Conservation (phyloP, 176 grass and related monocot genomes). For the Typha latifolia region DNA sequence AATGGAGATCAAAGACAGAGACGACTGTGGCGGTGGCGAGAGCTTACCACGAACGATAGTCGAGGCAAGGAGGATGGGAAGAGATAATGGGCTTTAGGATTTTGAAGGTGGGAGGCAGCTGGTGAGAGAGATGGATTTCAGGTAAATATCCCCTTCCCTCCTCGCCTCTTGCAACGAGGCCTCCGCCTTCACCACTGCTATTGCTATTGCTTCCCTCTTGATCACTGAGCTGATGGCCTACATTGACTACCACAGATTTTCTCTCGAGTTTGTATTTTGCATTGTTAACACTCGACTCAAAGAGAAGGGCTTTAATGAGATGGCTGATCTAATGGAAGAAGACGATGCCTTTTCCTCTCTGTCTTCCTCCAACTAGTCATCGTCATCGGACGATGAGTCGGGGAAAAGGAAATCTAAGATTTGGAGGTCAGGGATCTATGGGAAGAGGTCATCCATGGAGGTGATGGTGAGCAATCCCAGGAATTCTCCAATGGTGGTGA, state of each 20-base stretch:
- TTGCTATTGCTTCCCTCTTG: conserved; percentile 55
- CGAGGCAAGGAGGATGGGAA: no score
- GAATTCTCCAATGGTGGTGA: conserved; percentile 69
- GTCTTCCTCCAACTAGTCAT: conserved; percentile 34
- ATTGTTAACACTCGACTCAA: conserved; percentile 46
- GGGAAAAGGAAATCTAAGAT: conserved; percentile 15
- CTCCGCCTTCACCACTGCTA: conserved; percentile 15
- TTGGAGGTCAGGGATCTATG: conserved; percentile 47
- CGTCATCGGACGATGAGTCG: conserved; percentile 47
- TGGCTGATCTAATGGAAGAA: conserved; percentile 60
- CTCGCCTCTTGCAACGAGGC: conserved; percentile 45
- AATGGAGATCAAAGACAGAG: no score
- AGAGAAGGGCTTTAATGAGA: conserved; percentile 39
- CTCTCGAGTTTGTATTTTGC: conserved; percentile 43
- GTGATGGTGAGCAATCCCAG: conserved; percentile 46
- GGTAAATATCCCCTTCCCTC: conserved; percentile 36
- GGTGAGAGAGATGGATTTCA: no score
- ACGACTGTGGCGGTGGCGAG: no score
- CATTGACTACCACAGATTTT: conserved; percentile 46
- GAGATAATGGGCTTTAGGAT: no score
- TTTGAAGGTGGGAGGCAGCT: no score
- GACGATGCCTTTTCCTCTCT: conserved; percentile 28
- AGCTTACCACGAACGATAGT: no score
- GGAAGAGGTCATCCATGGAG: conserved; percentile 38
- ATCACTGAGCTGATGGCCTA: conserved; percentile 56